Conservation (phyloP, 441 rosid genomes). For the Jatropha multifida region DNA sequence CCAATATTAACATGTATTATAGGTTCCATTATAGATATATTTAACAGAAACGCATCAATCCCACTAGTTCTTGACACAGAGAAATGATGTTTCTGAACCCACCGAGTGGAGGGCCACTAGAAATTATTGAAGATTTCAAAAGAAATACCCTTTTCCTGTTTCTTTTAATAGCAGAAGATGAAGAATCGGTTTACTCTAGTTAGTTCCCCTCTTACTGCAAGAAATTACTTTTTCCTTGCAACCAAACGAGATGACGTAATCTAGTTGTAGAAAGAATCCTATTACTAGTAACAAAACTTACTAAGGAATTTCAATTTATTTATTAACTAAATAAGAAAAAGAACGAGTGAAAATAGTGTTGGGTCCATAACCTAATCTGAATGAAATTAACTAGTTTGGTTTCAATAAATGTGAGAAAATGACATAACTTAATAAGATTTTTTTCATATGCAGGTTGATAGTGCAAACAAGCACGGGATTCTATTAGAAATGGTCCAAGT, state of each 20-base stretch:
- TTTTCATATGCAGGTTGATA: constrained; percentile 62
- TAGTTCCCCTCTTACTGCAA: not conserved
- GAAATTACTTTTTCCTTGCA: not conserved
- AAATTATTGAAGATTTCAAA: not conserved
- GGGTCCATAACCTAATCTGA: constrained; percentile 1
- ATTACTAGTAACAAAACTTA: no score
- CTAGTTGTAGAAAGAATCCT: not conserved
- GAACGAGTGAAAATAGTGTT: constrained; percentile 3
- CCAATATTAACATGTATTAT: not conserved
- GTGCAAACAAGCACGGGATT: constrained; percentile 86
- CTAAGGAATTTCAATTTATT: no score
- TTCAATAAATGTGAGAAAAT: constrained; percentile 18
- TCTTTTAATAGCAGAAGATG: not conserved
- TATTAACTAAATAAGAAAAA: no score
- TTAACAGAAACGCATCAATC: constrained; percentile 8
- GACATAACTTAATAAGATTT: constrained; percentile 5
- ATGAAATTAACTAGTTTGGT: constrained; percentile 8
- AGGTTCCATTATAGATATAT: not conserved
- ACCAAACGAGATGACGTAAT: constrained; percentile 10
- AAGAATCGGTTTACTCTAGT: not conserved
- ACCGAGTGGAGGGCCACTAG: constrained; percentile 24
- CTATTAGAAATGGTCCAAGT: constrained; percentile 93
- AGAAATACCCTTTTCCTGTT: not conserved
- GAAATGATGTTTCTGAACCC: constrained; percentile 8
- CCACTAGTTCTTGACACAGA: constrained; percentile 11